Percentiles rank a stretch among this genome's conserved stretches.
Evolutionary conservation across 1,284 basidiomycete species (phyloP).

Genomic region (Phaffia rhodozyma): DNA sequence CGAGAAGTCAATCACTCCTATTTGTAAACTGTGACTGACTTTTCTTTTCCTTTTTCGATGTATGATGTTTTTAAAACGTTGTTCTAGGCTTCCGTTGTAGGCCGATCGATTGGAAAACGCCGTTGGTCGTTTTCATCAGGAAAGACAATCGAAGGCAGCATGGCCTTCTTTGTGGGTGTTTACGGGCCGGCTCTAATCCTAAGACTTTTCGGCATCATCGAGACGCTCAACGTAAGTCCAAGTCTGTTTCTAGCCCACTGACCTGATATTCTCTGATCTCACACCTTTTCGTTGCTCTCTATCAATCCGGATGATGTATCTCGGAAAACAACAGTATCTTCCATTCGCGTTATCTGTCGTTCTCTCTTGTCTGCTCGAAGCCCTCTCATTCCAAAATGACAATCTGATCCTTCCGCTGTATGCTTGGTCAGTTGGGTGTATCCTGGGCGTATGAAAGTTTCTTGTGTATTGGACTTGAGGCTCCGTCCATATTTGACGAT

Average conservation of each 20-base stretch:
- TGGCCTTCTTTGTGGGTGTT: conserved; percentile 67
- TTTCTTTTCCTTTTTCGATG: not conserved
- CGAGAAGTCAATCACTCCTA: not conserved
- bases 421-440: conserved; percentile 50
- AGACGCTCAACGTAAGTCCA: conserved; percentile 57
- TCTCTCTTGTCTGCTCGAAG: conserved; percentile 53
- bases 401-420: conserved; percentile 82
- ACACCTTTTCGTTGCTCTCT: no score
- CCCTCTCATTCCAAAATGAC: conserved; percentile 83
- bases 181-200: conserved; percentile 56
- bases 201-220: conserved; percentile 54
- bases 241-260: not conserved
- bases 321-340: no score
- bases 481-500: not conserved
- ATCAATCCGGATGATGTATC: no score
- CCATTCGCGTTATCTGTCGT: not conserved
- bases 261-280: conserved; percentile 1
- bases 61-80: not conserved
- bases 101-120: conserved; percentile 63
- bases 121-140: conserved; percentile 70
- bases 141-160: conserved; percentile 86
- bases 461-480: not conserved
- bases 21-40: not conserved
- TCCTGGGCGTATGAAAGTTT: conserved; percentile 15
- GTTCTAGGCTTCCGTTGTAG: conserved; percentile 73